A percentile compares a stretch with the other conserved stretches of the same genome.
These are phyloP conservation scores for Neofusicoccum sp. DNA, from an alignment of 2,329 filamentous ascomycete genomes.

Conservation along the genomic window DNA sequence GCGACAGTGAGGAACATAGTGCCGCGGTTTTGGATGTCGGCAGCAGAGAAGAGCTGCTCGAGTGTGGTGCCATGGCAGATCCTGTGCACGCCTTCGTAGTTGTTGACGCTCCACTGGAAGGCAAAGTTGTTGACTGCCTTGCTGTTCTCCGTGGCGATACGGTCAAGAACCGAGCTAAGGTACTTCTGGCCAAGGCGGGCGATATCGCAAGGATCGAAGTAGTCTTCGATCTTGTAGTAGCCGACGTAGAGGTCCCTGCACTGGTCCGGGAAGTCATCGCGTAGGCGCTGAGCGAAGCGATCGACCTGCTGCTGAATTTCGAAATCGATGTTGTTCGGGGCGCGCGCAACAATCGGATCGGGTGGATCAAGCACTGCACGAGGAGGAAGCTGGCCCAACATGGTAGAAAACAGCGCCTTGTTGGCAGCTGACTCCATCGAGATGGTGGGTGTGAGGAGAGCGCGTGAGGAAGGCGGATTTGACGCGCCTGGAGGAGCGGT, in stretches of 20 bases:
- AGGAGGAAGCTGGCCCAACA: neutral
- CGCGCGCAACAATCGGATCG: slow-evolving; percentile 26
- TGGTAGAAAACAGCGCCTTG: slow-evolving; percentile 14
- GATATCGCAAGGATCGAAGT: slow-evolving; percentile 36
- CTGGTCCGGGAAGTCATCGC: slow-evolving; percentile 25
- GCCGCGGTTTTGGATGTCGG: neutral
- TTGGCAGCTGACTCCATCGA: neutral
- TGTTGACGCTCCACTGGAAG: slow-evolving; percentile 24
- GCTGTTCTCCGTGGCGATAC: slow-evolving; percentile 29
- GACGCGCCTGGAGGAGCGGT: too few relatives aligned
- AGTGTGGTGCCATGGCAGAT: neutral
- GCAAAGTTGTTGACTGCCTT: slow-evolving; percentile 25
- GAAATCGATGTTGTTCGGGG: slow-evolving; percentile 23
- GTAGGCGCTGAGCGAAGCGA: slow-evolving; percentile 25
- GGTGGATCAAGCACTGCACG: slow-evolving; percentile 19
- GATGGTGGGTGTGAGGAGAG: neutral
- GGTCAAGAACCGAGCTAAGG: slow-evolving; percentile 29
- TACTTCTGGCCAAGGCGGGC: slow-evolving; percentile 30
- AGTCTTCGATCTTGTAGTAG: slow-evolving; percentile 29
- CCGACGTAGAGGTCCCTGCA: slow-evolving; percentile 27
- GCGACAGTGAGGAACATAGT: neutral
- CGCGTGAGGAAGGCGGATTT: neutral
- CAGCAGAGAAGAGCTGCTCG: neutral
- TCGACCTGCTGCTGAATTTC: slow-evolving; percentile 22
- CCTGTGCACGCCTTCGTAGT: slow-evolving; percentile 15